phyloP scores from a whole-genome alignment of 345 rosid genomes.

The Passiflora organensis region DNA sequence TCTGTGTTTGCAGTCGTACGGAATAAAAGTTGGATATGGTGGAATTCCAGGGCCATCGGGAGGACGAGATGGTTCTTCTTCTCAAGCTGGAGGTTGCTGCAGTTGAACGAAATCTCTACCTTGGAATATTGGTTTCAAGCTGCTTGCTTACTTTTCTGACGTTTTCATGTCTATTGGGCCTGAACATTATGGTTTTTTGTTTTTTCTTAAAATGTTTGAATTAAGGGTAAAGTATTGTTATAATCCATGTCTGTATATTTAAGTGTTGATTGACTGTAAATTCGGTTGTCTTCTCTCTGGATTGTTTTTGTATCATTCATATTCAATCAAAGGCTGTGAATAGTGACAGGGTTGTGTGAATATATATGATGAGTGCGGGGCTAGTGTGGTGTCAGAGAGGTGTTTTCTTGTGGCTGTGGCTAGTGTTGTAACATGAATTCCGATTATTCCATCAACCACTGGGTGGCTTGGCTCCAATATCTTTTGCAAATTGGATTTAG shows the following conservation, averaged over 20 bases:
- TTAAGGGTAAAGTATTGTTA: conserved; percentile 1
- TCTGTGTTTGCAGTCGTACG: conserved; percentile 57
- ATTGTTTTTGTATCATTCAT: too few species aligned
- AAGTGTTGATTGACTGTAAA: conserved; percentile 14
- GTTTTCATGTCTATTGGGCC: background rate
- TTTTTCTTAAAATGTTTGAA: background rate
- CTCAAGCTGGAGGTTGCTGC: conserved; percentile 94
- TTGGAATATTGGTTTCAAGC: background rate
- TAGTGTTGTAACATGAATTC: too few species aligned
- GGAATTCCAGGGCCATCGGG: conserved; percentile 96
- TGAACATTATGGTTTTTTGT: conserved; percentile 2
- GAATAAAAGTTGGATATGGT: conserved; percentile 95
- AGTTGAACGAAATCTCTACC: conserved; percentile 24
- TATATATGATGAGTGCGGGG: too few species aligned
- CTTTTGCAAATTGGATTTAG: too few species aligned
- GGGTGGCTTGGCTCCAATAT: too few species aligned
- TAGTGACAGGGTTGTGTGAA: too few species aligned
- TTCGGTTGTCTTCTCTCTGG: background rate
- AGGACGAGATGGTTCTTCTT: conserved; percentile 70
- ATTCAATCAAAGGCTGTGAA: too few species aligned
- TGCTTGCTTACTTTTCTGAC: background rate
- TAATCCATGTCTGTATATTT: background rate
- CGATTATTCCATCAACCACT: too few species aligned
- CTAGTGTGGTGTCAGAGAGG: too few species aligned
- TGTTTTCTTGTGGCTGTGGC: too few species aligned